These are phyloP conservation scores for Salisapilia sapeloensis DNA, from an alignment of 352 stramenopile genomes.

Conservation along the genomic window DNA sequence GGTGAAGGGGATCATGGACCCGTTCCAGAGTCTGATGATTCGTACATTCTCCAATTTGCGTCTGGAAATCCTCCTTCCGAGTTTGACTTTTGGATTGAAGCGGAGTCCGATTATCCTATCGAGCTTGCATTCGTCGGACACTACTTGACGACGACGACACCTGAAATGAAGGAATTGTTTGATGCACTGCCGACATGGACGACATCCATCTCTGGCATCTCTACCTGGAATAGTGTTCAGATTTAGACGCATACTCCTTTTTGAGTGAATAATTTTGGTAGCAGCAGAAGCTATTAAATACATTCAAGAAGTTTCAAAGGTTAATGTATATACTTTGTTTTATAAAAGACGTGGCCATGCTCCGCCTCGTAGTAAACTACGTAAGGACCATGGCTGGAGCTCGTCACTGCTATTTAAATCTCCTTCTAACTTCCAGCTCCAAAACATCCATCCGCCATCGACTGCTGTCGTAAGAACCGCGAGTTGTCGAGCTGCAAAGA, in stretches of 20 bases:
- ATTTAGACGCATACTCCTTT: too few species aligned
- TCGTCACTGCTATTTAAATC: conserved; percentile 4
- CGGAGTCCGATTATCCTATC: conserved; percentile 20
- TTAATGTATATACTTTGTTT: too few species aligned
- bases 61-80: conserved; percentile 27
- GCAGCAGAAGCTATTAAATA: too few species aligned
- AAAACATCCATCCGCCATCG: conserved; percentile 5
- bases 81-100: conserved; percentile 72
- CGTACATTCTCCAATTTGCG: conserved; percentile 62
- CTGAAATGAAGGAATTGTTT: conserved; percentile 23
- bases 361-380: conserved; percentile 7
- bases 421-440: conserved; percentile 7
- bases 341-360: too few species aligned
- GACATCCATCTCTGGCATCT: conserved; percentile 19
- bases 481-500: conserved; percentile 3
- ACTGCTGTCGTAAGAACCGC: background rate
- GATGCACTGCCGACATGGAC: conserved; percentile 28
- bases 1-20: conserved; percentile 41
- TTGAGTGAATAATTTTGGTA: too few species aligned
- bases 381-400: conserved; percentile 15
- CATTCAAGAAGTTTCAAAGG: too few species aligned
- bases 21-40: conserved; percentile 30
- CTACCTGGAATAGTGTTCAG: conserved; percentile 35
- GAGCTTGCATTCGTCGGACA: conserved; percentile 50
- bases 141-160: conserved; percentile 30